These are phyloP conservation scores for Pythium pyrilobum DNA, from an alignment of 352 stramenopile genomes.

Conservation along the genomic window DNA sequence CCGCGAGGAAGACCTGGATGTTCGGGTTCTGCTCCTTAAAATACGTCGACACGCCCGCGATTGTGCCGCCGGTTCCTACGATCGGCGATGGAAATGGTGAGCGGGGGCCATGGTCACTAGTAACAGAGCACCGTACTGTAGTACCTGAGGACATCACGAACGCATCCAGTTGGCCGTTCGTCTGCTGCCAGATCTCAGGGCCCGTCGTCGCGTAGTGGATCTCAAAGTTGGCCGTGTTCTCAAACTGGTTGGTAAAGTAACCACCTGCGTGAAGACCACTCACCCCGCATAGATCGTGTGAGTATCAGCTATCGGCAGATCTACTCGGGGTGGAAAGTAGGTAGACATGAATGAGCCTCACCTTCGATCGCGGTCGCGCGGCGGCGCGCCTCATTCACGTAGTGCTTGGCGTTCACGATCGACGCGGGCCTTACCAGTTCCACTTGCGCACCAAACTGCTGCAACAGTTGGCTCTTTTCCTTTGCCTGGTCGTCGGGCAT, in stretches of 20 bases:
- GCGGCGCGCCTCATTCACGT: conserved; percentile 94
- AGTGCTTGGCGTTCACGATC: conserved; percentile 98
- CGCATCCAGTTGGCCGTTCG: conserved; percentile 88
- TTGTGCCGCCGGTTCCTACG: conserved; percentile 94
- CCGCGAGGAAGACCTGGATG: conserved; percentile 93
- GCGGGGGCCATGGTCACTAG: not conserved
- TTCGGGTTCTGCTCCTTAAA: conserved; percentile 87
- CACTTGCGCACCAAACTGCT: conserved; percentile 84
- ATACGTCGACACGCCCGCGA: conserved; percentile 93
- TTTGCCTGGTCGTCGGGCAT: conserved; percentile 97
- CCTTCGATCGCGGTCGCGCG: conserved; percentile 77
- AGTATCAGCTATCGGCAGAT: no score
- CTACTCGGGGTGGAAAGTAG: no score
- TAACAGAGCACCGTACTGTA: no score
- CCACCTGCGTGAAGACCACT: conserved; percentile 56
- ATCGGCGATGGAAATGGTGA: not conserved
- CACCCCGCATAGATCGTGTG: no score
- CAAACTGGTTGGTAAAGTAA: conserved; percentile 98
- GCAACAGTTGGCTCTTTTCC: conserved; percentile 84
- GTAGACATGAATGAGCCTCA: conserved; percentile 20
- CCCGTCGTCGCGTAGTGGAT: conserved; percentile 94
- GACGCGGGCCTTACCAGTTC: conserved; percentile 87
- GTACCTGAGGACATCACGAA: conserved; percentile 97
- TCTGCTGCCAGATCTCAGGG: conserved; percentile 95
- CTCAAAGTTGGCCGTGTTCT: conserved; percentile 95